Conservation (phyloP, 805 yeast species). For the Saturnispora serradocipensis region DNA sequence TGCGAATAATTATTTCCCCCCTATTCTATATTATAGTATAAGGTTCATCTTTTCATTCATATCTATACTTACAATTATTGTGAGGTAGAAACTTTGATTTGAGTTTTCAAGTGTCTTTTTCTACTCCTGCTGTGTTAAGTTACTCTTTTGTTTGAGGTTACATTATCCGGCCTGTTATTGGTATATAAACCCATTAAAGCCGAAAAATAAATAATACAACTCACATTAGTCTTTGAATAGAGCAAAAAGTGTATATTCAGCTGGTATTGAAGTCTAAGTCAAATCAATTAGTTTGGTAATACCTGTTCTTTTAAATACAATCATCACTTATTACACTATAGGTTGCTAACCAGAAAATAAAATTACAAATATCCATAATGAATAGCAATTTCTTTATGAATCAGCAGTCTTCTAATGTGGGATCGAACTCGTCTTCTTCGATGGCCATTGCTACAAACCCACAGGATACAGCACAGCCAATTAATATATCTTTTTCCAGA, state of each 20-base stretch:
- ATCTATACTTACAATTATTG: background rate
- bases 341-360: background rate
- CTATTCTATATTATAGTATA: background rate
- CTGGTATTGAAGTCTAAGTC: background rate
- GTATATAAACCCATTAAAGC: background rate
- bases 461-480: conserved; percentile 24
- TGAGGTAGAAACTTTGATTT: too few relatives aligned
- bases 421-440: conserved; percentile 14
- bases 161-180: background rate
- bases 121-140: too few relatives aligned
- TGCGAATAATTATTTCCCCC: background rate
- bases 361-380: background rate
- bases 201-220: background rate
- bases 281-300: background rate
- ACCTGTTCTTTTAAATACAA: background rate
- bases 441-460: conserved; percentile 3
- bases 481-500: conserved; percentile 30
- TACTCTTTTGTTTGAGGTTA: background rate
- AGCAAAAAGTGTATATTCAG: background rate
- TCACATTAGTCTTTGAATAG: too few relatives aligned
- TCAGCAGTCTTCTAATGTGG: conserved; percentile 6
- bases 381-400: conserved; percentile 4
- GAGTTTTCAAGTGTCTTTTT: background rate
- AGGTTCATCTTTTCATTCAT: background rate
- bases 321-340: background rate